Evolutionary conservation across 164 flowering plant genomes (phyloP).

Genomic region (Protea cynaroides): DNA sequence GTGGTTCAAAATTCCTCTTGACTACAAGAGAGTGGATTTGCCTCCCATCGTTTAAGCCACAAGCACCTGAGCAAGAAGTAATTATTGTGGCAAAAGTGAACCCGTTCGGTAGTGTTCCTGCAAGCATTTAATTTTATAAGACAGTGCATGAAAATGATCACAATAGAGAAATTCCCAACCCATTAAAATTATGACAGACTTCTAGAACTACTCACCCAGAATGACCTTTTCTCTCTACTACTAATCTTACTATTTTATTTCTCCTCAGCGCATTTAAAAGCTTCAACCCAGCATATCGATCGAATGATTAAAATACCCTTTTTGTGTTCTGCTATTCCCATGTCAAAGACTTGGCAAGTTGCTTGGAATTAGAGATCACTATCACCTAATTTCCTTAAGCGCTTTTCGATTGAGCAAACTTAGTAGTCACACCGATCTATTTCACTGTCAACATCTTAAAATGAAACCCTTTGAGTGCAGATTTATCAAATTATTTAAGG

Average conservation of each 20-base stretch:
- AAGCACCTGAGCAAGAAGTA: slow-evolving; percentile 40
- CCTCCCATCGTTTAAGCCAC: slow-evolving; percentile 34
- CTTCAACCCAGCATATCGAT: too few relatives aligned
- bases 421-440: neutral
- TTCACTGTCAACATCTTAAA: neutral
- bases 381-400: neutral
- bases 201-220: too few relatives aligned
- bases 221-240: too few relatives aligned
- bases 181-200: too few relatives aligned
- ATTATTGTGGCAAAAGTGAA: slow-evolving; percentile 61
- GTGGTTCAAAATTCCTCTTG: slow-evolving; percentile 37
- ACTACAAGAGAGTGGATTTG: slow-evolving; percentile 52
- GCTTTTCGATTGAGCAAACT: neutral
- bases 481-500: too few relatives aligned
- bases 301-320: too few relatives aligned
- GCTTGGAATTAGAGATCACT: neutral
- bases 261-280: too few relatives aligned
- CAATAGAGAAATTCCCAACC: neutral
- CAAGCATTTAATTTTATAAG: too few relatives aligned
- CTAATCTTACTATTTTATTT: too few relatives aligned
- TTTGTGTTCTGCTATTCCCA: too few relatives aligned
- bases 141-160: neutral
- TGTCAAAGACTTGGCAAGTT: neutral
- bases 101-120: slow-evolving; percentile 58
- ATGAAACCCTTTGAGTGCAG: too few relatives aligned